Evolutionary conservation across 192 early-diverging fungal species (phyloP).

Genomic region (Phlyctochytrium arcticum): DNA sequence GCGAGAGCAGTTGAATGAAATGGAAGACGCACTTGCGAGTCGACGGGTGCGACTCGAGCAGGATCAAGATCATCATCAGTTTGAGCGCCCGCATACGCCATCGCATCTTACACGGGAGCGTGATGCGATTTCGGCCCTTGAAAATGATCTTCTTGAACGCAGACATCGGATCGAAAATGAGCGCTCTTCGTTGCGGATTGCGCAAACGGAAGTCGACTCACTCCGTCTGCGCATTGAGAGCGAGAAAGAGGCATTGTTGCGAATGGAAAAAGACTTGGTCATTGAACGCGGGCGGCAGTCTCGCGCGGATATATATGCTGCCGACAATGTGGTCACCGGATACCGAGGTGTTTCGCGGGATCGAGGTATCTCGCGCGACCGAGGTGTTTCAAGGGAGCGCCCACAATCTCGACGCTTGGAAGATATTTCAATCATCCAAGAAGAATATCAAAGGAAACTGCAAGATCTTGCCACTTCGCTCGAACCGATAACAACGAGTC

Average conservation of each 20-base stretch:
- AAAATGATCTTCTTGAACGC: neutral
- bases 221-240: neutral
- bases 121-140: neutral
- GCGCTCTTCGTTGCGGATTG: neutral
- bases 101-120: neutral
- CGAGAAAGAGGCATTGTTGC: neutral
- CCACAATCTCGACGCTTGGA: too few species aligned
- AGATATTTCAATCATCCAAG: neutral
- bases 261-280: neutral
- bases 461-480: neutral
- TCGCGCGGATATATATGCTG: neutral
- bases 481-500: too few species aligned
- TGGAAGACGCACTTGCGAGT: neutral
- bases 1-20: constrained; percentile 5
- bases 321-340: neutral
- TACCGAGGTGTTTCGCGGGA: neutral
- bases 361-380: neutral
- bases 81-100: neutral
- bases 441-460: neutral
- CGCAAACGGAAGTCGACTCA: neutral
- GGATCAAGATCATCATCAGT: neutral
- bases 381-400: too few species aligned
- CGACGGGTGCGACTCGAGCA: constrained; percentile 8
- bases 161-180: neutral
- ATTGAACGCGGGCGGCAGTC: neutral